Evolutionary conservation across 345 rosid species (phyloP).

Genomic region (Populus nigra): DNA sequence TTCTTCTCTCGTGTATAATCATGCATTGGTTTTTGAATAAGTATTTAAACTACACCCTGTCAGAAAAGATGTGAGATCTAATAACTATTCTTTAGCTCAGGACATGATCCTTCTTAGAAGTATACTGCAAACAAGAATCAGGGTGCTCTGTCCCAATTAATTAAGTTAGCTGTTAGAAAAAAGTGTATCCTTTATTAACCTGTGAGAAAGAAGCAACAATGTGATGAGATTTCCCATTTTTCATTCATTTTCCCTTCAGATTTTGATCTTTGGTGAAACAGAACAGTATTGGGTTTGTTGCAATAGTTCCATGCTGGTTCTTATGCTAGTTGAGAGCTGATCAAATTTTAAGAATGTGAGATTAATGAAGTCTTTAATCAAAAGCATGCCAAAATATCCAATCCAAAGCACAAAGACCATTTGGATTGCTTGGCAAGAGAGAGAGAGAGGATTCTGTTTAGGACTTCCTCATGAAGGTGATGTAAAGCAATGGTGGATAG

Average conservation of each 20-base stretch:
- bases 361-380: not conserved
- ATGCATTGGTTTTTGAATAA: not conserved
- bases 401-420: not conserved
- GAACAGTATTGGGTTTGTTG: not conserved
- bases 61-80: not conserved
- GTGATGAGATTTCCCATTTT: not conserved
- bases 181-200: not conserved
- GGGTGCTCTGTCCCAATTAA: not conserved
- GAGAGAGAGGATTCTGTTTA: slow-evolving; percentile 8
- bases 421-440: not conserved
- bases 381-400: not conserved
- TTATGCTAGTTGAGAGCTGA: not conserved
- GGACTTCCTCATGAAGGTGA: slow-evolving; percentile 20
- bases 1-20: not conserved
- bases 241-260: not conserved
- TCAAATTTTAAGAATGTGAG: not conserved
- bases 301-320: not conserved
- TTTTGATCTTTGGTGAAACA: not conserved
- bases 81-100: not conserved
- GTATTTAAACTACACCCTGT: not conserved
- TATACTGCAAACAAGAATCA: not conserved
- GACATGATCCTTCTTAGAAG: not conserved
- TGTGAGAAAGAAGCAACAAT: not conserved
- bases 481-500: slow-evolving; percentile 11
- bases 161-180: not conserved